Conservation (phyloP, 2,329 filamentous ascomycete species). For the Diplodia mutila region DNA sequence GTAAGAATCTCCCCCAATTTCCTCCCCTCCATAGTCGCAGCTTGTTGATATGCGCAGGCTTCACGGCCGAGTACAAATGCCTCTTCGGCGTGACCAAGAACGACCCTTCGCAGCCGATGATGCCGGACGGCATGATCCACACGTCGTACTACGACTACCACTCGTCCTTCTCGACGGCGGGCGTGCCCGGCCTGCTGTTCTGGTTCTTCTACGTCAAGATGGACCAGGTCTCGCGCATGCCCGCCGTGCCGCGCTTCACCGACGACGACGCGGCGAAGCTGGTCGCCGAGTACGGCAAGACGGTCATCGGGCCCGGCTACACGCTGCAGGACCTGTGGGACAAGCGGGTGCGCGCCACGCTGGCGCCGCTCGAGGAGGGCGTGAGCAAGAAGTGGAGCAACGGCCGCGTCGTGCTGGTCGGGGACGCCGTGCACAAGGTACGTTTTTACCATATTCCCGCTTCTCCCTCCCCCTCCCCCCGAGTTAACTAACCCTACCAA, state of each 20-base stretch:
- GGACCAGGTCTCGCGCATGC: background rate
- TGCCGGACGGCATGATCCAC: conserved; percentile 22
- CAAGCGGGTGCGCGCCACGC: background rate
- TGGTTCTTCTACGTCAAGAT: conserved; percentile 21
- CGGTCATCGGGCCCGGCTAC: conserved; percentile 26
- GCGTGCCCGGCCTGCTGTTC: conserved; percentile 14
- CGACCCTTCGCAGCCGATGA: conserved; percentile 2
- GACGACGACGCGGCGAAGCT: conserved; percentile 38
- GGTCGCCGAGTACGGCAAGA: background rate
- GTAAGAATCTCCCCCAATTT: background rate
- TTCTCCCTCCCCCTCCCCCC: no score
- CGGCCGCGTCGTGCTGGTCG: conserved; percentile 11
- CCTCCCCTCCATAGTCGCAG: no score
- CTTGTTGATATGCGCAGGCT: background rate
- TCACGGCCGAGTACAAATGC: conserved; percentile 21
- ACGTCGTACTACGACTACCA: conserved; percentile 28
- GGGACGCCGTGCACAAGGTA: conserved; percentile 27
- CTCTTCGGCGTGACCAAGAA: conserved; percentile 8
- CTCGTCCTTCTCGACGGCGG: conserved; percentile 30
- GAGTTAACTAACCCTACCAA: no score
- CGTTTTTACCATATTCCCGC: no score
- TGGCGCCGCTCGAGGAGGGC: conserved; percentile 6
- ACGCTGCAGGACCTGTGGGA: conserved; percentile 17
- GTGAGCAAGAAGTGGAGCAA: conserved; percentile 6
- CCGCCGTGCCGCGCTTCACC: conserved; percentile 34